phyloP scores from a whole-genome alignment of 345 rosid species.

The Durio zibethinus region DNA sequence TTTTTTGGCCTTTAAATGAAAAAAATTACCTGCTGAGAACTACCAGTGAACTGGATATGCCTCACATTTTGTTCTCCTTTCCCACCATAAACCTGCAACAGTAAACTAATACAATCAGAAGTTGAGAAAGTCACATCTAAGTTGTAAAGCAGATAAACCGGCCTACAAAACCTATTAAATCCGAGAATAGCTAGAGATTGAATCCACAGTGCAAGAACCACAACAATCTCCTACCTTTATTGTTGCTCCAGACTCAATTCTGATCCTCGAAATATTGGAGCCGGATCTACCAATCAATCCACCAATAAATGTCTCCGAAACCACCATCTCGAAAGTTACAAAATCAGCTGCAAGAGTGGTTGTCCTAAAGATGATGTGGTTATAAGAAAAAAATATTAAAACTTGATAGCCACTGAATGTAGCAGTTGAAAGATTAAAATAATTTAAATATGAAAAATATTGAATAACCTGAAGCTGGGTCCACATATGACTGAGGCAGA shows the following conservation, averaged over 20 bases:
- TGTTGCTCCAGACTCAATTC: slow-evolving; percentile 60
- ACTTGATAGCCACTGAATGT: slow-evolving; percentile 33
- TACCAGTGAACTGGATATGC: slow-evolving; percentile 61
- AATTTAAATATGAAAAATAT: slow-evolving; percentile 1
- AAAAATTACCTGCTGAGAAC: slow-evolving; percentile 50
- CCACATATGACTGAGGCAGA: slow-evolving; percentile 34
- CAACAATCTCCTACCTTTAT: slow-evolving; percentile 42
- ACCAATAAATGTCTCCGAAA: slow-evolving; percentile 54
- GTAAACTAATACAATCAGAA: not conserved
- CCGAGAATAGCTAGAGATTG: slow-evolving; percentile 4
- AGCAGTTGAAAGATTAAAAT: slow-evolving; percentile 22
- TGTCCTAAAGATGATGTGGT: slow-evolving; percentile 61
- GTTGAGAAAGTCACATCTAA: not conserved
- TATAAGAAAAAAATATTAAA: slow-evolving; percentile 44
- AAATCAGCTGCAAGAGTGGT: slow-evolving; percentile 72
- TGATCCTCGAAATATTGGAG: slow-evolving; percentile 65
- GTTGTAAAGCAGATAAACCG: not conserved
- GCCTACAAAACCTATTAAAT: not conserved
- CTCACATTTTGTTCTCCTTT: slow-evolving; percentile 59
- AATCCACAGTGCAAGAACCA: not conserved
- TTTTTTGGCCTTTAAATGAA: not conserved
- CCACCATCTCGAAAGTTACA: slow-evolving; percentile 61
- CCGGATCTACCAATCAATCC: slow-evolving; percentile 64
- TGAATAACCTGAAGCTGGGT: slow-evolving; percentile 57
- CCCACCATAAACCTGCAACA: slow-evolving; percentile 54